A percentile compares a stretch with the other conserved stretches of the same genome.
phyloP scores from a whole-genome alignment of 139 green algal species.

The Chlorella sp. region DNA sequence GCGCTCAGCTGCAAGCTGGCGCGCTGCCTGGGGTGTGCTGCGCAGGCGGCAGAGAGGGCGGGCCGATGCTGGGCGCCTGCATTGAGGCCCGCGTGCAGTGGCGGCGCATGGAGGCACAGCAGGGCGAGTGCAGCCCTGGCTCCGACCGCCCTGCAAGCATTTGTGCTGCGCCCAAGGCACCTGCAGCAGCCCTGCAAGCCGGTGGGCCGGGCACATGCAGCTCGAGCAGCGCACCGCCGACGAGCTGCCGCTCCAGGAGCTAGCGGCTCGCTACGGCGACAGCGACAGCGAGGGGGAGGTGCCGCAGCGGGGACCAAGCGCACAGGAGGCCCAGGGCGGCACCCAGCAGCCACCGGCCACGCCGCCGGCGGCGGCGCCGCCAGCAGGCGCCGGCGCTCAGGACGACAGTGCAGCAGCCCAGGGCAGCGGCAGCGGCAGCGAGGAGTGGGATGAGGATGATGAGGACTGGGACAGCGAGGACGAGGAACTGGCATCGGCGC shows the following conservation, averaged over 20 bases:
- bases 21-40: not conserved
- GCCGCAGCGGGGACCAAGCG: not conserved
- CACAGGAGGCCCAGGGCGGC: not conserved
- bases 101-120: too few relatives aligned
- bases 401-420: too few relatives aligned
- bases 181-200: not conserved
- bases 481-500: conserved; percentile 65
- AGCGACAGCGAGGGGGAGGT: conserved; percentile 22
- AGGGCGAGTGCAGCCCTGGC: too few relatives aligned
- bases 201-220: not conserved
- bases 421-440: not conserved
- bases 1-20: too few relatives aligned
- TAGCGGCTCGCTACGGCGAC: conserved; percentile 30
- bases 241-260: conserved; percentile 14
- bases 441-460: conserved; percentile 45
- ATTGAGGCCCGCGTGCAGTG: too few relatives aligned
- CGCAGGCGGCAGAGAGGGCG: not conserved
- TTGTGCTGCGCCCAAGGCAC: not conserved
- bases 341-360: not conserved
- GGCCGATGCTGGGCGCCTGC: too few relatives aligned
- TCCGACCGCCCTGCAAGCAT: not conserved
- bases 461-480: conserved; percentile 56
- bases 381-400: not conserved
- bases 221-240: not conserved
- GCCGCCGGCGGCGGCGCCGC: not conserved